phyloP scores from a whole-genome alignment of 192 early-diverging fungal genomes.

The Umbelopsis isabellina region DNA sequence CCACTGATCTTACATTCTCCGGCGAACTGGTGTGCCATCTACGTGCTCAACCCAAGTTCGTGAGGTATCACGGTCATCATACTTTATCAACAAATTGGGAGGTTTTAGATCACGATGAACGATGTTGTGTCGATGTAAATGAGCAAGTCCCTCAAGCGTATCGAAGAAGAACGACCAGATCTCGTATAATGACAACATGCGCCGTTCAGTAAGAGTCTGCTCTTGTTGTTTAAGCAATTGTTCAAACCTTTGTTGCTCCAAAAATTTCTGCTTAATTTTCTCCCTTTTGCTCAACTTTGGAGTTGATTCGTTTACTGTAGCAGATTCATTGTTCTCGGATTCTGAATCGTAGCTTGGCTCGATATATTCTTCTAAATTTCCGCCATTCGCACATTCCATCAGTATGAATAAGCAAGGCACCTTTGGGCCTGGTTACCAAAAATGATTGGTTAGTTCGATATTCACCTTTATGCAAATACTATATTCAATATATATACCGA shows the following conservation, averaged over 20 bases:
- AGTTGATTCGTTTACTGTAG: neutral
- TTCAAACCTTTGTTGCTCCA: conserved; percentile 26
- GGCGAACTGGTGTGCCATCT: neutral
- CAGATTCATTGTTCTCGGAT: neutral
- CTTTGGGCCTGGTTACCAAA: conserved; percentile 60
- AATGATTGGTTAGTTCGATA: conserved; percentile 9
- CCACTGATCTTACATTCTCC: conserved; percentile 10
- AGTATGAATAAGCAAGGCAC: conserved; percentile 95
- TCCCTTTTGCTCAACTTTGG: conserved; percentile 33
- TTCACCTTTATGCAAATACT: neutral
- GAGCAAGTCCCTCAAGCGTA: conserved; percentile 86
- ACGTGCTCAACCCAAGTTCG: conserved; percentile 30
- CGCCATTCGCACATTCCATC: conserved; percentile 95
- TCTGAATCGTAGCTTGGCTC: conserved; percentile 37
- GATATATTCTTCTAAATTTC: conserved; percentile 94
- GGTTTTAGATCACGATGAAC: conserved; percentile 96
- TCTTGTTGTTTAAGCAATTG: neutral
- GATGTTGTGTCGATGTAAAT: conserved; percentile 87
- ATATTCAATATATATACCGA: conserved; percentile 49
- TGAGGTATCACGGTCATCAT: conserved; percentile 37
- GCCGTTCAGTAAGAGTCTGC: conserved; percentile 24
- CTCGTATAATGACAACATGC: conserved; percentile 60
- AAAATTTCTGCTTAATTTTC: conserved; percentile 26
- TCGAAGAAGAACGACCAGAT: conserved; percentile 91
- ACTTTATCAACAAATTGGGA: conserved; percentile 87